Base-by-base conservation (phyloP, 306 rosid genomes). In the Elaeagnus macrophylla region DNA sequence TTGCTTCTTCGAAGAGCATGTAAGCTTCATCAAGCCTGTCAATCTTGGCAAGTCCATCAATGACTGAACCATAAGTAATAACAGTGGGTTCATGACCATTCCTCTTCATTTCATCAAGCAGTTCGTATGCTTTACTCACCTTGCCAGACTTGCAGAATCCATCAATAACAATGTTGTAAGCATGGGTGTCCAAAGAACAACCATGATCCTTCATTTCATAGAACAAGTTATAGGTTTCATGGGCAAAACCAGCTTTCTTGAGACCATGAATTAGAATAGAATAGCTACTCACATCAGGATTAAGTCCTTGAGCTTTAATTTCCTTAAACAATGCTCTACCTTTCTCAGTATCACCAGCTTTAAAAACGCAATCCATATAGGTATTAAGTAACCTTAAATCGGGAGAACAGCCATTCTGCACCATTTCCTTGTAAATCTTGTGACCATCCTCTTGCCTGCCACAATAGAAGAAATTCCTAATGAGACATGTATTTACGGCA, bases 371-470 rank as follows among this genome's bases (percentile, higher is more conserved):
- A 69, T 91, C 97, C 96, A 91, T 86, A 62, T 91, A 86, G 74
- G 81, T 79, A 71, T 91, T 91, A 52, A 91, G 85, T 41, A 86
- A 94, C 77, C 67, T 70, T 25, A 91, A 73, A 56, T 91, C 97
- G 54, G 96, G 89, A 64, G 83, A 77, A 66, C 86, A 81, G 16
- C 94, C 80, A 45, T 75, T 53, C 36, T 64, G 75, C 60, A 74
- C 38, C 97, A 91, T 86, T 77, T 91, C 96, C 49, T 82, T 80
- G 81, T 83, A 91, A 73, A 91, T 77, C 77, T 91, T 91, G 73
- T 91, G 96, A 67, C 94, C 97, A 73, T 91, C 95, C 73, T 84
- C 93, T 66, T 81, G 82, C 79, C 97, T 86, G 49, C 94, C 95
- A 74, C 86, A 80, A 72, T 48, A 76, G 68, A 91, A 91, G 66